phyloP scores from a whole-genome alignment of 192 early-diverging fungal genomes.

The Pilaira anomala region DNA sequence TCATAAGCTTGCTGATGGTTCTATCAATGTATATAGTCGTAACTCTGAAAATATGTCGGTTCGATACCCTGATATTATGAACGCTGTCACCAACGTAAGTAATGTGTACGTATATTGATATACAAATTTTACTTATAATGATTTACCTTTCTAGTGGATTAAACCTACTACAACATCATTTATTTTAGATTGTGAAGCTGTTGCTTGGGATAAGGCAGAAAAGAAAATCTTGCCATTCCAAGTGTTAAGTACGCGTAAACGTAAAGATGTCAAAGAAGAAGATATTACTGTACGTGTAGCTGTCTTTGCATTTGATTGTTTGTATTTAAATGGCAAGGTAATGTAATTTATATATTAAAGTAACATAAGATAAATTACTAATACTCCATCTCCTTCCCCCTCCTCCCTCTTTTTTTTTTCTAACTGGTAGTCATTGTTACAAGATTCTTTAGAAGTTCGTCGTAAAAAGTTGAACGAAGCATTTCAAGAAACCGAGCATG shows the following conservation, averaged over 20 bases:
- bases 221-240: constrained; percentile 92
- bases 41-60: constrained; percentile 93
- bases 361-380: not conserved
- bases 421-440: constrained; percentile 79
- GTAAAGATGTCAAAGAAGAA: constrained; percentile 88
- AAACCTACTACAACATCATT: constrained; percentile 73
- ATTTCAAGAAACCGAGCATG: constrained; percentile 78
- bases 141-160: constrained; percentile 30
- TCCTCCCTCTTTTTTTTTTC: not conserved
- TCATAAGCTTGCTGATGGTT: constrained; percentile 76
- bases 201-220: constrained; percentile 91
- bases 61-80: constrained; percentile 94
- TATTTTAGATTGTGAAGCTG: constrained; percentile 98
- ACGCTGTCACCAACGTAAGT: constrained; percentile 64
- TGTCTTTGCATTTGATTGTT: constrained; percentile 94
- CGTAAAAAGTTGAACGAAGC: constrained; percentile 65
- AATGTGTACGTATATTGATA: not conserved
- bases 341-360: not conserved
- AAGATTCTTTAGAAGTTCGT: constrained; percentile 69
- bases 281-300: constrained; percentile 95
- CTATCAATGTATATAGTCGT: constrained; percentile 81
- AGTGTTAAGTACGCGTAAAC: constrained; percentile 89
- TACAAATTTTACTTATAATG: not conserved
- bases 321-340: constrained; percentile 92
- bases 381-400: not conserved